These are phyloP conservation scores for Fagopyrum esculentum DNA, from an alignment of 148 eudicot species.

Conservation along the genomic window DNA sequence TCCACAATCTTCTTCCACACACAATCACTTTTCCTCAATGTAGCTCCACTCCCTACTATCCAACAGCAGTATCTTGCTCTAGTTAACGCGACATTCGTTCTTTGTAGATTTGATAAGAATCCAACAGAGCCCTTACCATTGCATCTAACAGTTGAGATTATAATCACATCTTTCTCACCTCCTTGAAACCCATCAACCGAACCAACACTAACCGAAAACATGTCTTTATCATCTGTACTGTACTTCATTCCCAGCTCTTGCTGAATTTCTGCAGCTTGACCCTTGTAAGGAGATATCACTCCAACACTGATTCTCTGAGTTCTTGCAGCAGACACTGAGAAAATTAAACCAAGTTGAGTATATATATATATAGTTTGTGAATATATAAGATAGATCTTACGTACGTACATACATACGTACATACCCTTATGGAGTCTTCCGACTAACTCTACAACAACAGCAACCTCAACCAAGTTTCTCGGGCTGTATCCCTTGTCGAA, in stretches of 20 bases:
- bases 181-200: conserved; percentile 49
- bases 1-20: conserved; percentile 35
- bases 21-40: conserved; percentile 20
- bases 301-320: conserved; percentile 30
- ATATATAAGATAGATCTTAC: not conserved
- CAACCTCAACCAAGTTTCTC: not conserved
- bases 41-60: conserved; percentile 44
- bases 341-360: not conserved
- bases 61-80: conserved; percentile 24
- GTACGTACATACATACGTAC: too few species aligned
- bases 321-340: not conserved
- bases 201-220: conserved; percentile 11
- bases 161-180: conserved; percentile 46
- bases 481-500: conserved; percentile 7
- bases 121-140: conserved; percentile 24
- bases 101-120: conserved; percentile 24
- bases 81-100: conserved; percentile 23
- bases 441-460: not conserved
- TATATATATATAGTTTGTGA: not conserved
- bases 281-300: conserved; percentile 44
- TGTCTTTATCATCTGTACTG: not conserved
- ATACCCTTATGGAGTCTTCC: not conserved
- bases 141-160: conserved; percentile 47
- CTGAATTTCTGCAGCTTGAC: conserved; percentile 42
- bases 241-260: conserved; percentile 20